Base-by-base conservation (phyloP, 306 rosid species). In the Cucumis sativus region DNA sequence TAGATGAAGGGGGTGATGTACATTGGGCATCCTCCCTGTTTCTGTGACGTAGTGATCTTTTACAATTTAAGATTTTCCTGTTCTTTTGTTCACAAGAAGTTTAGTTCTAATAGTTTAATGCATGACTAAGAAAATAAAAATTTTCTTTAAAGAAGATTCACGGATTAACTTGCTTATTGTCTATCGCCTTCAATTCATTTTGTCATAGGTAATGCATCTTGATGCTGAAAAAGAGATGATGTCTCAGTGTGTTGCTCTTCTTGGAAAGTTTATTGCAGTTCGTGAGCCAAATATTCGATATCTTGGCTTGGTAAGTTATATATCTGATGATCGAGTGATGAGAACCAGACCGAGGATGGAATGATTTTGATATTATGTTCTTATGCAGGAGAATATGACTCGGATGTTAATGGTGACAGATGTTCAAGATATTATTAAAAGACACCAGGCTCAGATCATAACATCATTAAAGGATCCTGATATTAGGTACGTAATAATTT, bases 211-310 rank as follows among this genome's bases (percentile, higher is more conserved):
- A 80, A 96, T 96, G 99, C 98, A 96, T 87, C 99, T 96, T 66
- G 99, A 96, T 92, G 99, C 99, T 87, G 99, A 92, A 77, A 92
- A 96, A 80, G 99, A 92, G 91, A 96, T 96, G 99, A 92, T 96
- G 99, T 92, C 99, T 81, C 99, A 96, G 75, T 96, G 99, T 71
- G 99, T 92, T 83, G 98, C 99, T 39, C 98, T 96, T 82, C 98
- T 96, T 79, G 99, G 99, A 80, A 96, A 96, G 79, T 92, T 96
- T 83, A 96, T 96, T 83, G 98, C 99, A 71, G 99, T 96, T 51
- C 99, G 98, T 56, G 99, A 96, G 83, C 99, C 99, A 72, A 96
- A 96, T 87, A 96, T 96, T 61, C 93, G 99, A 76, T 96, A 96
- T 83, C 98, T 96, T 78, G 99, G 99, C 67, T 85, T 96, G 93